Conservation (phyloP, 768 basidiomycete genomes). For the Boletus reticulatus region DNA sequence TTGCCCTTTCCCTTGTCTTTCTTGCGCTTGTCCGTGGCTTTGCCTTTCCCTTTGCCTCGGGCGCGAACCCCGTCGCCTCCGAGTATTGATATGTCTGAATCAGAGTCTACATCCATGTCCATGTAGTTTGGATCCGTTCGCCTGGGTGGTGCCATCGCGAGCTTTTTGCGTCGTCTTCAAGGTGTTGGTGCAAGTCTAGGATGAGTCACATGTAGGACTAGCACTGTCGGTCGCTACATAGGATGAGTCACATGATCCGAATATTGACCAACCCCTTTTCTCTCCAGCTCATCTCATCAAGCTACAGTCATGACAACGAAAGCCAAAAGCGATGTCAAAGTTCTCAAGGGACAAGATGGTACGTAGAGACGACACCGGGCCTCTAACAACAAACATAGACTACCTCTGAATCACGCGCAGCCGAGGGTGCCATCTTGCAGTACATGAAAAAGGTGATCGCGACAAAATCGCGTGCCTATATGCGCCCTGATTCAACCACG, state of each 20-base stretch:
- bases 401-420: conserved; percentile 31
- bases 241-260: not conserved
- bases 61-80: conserved; percentile 47
- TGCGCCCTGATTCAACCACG: not conserved
- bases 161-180: not conserved
- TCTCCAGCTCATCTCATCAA: no score
- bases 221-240: no score
- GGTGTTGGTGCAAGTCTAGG: not conserved
- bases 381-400: not conserved
- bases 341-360: conserved; percentile 79
- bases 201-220: not conserved
- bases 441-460: conserved; percentile 68
- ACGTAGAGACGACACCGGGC: not conserved
- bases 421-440: conserved; percentile 72
- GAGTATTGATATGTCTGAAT: conserved; percentile 67
- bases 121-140: conserved; percentile 38
- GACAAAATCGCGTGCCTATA: not conserved
- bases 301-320: conserved; percentile 40
- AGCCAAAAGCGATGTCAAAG: conserved; percentile 51
- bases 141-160: conserved; percentile 26
- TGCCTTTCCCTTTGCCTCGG: conserved; percentile 58
- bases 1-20: conserved; percentile 49
- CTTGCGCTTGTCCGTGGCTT: conserved; percentile 49
- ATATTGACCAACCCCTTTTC: no score
- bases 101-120: conserved; percentile 64